Percentiles rank a stretch among this genome's conserved stretches.
Conservation (phyloP, 1,284 basidiomycete species). For the Lentinus polychrous region DNA sequence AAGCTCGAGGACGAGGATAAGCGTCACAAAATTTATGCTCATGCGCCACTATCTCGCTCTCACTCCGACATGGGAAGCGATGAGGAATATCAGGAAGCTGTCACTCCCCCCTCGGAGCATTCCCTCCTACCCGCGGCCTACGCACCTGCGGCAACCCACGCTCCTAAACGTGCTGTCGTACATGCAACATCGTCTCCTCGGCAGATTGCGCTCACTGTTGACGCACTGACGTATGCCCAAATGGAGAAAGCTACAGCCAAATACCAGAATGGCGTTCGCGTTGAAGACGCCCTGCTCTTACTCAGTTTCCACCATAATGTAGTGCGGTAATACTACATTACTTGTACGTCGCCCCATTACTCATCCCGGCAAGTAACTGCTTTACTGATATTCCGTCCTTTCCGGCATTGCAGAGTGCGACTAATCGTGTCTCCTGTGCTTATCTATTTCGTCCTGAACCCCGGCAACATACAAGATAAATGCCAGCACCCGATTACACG, state of each 20-base stretch:
- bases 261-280: conserved; percentile 34
- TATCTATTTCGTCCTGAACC: neutral
- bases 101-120: conserved; percentile 58
- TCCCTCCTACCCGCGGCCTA: conserved; percentile 35
- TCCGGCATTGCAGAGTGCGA: neutral
- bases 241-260: conserved; percentile 21
- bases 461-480: neutral
- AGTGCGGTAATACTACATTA: conserved; percentile 36
- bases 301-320: conserved; percentile 64
- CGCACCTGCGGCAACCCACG: conserved; percentile 3
- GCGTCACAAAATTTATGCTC: conserved; percentile 18
- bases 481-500: neutral
- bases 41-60: conserved; percentile 18
- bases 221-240: conserved; percentile 24
- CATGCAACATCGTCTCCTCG: conserved; percentile 15
- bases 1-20: conserved; percentile 11
- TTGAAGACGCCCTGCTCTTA: conserved; percentile 62
- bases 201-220: conserved; percentile 20
- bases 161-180: conserved; percentile 10
- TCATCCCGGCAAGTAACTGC: neutral
- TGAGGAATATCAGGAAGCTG: conserved; percentile 57
- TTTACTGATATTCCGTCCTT: conserved; percentile 11
- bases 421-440: neutral
- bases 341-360: conserved; percentile 10
- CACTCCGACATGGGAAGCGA: conserved; percentile 54